Evolutionary conservation across 139 green algal genomes (phyloP).

Genomic region (Picochlorum sp.): DNA sequence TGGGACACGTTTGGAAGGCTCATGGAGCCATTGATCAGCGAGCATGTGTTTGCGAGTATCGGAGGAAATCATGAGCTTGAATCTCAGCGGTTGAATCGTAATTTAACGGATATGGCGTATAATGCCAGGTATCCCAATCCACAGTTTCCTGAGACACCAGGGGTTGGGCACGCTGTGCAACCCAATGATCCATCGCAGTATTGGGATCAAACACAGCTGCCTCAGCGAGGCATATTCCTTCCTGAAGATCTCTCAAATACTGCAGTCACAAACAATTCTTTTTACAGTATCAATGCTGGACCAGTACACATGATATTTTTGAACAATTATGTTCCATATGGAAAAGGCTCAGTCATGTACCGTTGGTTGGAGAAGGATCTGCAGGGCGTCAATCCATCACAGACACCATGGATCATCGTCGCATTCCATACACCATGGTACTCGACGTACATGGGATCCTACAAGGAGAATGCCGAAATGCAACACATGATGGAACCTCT

Average conservation of each 20-base stretch:
- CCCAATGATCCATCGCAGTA: neutral
- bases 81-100: too few species aligned
- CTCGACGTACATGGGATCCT: neutral
- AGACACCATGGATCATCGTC: conserved; percentile 67
- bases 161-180: neutral
- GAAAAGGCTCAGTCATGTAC: conserved; percentile 33
- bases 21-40: neutral
- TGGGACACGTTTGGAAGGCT: neutral
- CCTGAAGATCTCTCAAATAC: neutral
- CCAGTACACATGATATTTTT: neutral
- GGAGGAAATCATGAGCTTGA: conserved; percentile 5
- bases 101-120: neutral
- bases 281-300: neutral
- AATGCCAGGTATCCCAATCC: neutral
- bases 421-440: conserved; percentile 61
- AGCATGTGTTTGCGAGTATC: neutral
- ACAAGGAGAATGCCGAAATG: conserved; percentile 14
- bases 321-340: conserved; percentile 18
- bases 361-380: conserved; percentile 65
- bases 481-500: conserved; percentile 42
- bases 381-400: conserved; percentile 39
- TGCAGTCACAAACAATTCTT: neutral
- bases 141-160: neutral
- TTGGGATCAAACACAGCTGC: neutral
- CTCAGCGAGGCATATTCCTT: neutral